Percentiles rank a stretch among this genome's conserved stretches.
phyloP scores from a whole-genome alignment of 257 asterid genomes.

The Schizonepeta tenuifolia region DNA sequence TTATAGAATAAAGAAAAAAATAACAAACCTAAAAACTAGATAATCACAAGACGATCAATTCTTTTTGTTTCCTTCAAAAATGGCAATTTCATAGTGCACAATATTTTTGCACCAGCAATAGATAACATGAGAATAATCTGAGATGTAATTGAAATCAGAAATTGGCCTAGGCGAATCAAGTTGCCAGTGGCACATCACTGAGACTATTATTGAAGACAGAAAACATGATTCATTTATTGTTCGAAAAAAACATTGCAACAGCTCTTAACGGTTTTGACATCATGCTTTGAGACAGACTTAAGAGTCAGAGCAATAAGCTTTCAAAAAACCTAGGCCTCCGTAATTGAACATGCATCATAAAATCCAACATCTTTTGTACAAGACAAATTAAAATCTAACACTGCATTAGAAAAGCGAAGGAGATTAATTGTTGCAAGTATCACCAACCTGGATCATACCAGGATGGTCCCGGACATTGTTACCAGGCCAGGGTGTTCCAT shows the following conservation, averaged over 20 bases:
- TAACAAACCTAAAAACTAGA: too few relatives aligned
- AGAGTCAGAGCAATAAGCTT: background rate
- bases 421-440: background rate
- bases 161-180: background rate
- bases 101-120: background rate
- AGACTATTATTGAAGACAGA: background rate
- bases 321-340: background rate
- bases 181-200: background rate
- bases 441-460: conserved; percentile 93
- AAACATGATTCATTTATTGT: background rate
- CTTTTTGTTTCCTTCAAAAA: too few relatives aligned
- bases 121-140: background rate
- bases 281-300: background rate
- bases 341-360: background rate
- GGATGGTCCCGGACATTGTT: conserved; percentile 93
- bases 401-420: conserved; percentile 7
- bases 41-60: too few relatives aligned
- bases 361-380: background rate
- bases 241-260: background rate
- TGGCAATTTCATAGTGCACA: background rate
- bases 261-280: background rate
- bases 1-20: background rate
- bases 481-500: conserved; percentile 97
- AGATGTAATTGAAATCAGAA: background rate
- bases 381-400: background rate